Evolutionary conservation across 108 stramenopile genomes (phyloP).

Genomic region (Aurantiochytrium sp.): DNA sequence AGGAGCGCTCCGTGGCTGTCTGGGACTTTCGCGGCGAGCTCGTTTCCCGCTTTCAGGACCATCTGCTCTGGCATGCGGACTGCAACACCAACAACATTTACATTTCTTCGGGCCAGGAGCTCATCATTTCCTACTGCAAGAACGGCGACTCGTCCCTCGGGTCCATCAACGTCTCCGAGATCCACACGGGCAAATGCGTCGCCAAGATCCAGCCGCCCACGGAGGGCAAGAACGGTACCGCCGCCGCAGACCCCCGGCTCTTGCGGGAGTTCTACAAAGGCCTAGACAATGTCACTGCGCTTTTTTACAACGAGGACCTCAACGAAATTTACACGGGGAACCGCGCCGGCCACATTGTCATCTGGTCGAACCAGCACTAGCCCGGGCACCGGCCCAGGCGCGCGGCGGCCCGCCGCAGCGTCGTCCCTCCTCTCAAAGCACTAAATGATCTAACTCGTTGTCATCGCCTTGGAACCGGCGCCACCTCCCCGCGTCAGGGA

Average conservation of each 20-base stretch:
- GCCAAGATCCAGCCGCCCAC: not conserved
- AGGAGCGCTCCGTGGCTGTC: not conserved
- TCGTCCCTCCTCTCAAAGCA: too few species aligned
- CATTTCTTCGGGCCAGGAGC: not conserved
- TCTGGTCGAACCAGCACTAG: not conserved
- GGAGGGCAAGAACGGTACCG: too few species aligned
- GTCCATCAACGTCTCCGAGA: slow-evolving; percentile 23
- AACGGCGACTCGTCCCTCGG: not conserved
- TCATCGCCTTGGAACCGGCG: not conserved
- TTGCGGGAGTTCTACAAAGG: not conserved
- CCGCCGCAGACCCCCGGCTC: not conserved
- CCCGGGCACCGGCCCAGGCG: too few species aligned
- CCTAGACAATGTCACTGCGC: slow-evolving; percentile 4
- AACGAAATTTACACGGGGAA: slow-evolving; percentile 1
- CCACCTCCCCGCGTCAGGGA: not conserved
- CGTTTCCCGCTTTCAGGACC: not conserved
- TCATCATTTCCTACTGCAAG: slow-evolving; percentile 27
- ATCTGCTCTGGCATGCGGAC: slow-evolving; percentile 3
- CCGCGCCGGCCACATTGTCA: not conserved
- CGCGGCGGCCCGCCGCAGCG: too few species aligned
- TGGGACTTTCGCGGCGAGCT: slow-evolving; percentile 27
- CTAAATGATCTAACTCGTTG: not conserved
- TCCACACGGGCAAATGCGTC: not conserved
- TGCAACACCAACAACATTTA: slow-evolving; percentile 33
- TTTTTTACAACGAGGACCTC: slow-evolving; percentile 10